Evolutionary conservation across 2,329 filamentous ascomycete genomes (phyloP).

Genomic region (Cordyceps cateniannulata): DNA sequence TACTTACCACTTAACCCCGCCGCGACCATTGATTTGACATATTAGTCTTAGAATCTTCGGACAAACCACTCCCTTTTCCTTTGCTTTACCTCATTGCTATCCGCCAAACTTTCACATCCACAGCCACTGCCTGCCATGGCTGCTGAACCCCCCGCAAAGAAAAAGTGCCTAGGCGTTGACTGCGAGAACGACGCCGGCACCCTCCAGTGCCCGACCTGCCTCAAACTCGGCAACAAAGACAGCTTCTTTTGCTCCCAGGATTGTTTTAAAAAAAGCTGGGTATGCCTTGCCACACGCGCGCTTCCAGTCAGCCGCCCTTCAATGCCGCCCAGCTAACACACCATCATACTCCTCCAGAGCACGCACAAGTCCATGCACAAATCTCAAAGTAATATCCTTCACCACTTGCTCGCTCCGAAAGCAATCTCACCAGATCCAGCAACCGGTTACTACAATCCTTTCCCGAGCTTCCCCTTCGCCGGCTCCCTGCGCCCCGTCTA

Average conservation of each 20-base stretch:
- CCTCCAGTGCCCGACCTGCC: slow-evolving; percentile 89
- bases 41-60: background rate
- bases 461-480: slow-evolving; percentile 78
- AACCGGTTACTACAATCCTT: slow-evolving; percentile 86
- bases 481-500: slow-evolving; percentile 82
- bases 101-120: background rate
- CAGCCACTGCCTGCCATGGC: slow-evolving; percentile 28
- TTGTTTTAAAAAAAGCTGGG: slow-evolving; percentile 99
- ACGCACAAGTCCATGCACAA: slow-evolving; percentile 71
- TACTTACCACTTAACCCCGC: background rate
- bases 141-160: slow-evolving; percentile 47
- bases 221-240: slow-evolving; percentile 80
- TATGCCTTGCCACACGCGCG: slow-evolving; percentile 38
- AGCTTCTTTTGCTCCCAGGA: slow-evolving; percentile 98
- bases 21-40: background rate
- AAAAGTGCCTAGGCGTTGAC: slow-evolving; percentile 73
- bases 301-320: background rate
- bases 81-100: background rate
- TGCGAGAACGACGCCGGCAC: slow-evolving; percentile 81
- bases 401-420: slow-evolving; percentile 68
- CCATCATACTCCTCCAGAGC: slow-evolving; percentile 42
- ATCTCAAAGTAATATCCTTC: slow-evolving; percentile 67
- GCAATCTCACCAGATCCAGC: slow-evolving; percentile 87
- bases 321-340: slow-evolving; percentile 11
- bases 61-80: background rate